Base-by-base conservation (phyloP, 352 stramenopile species). In the Elongisporangium anandrum region DNA sequence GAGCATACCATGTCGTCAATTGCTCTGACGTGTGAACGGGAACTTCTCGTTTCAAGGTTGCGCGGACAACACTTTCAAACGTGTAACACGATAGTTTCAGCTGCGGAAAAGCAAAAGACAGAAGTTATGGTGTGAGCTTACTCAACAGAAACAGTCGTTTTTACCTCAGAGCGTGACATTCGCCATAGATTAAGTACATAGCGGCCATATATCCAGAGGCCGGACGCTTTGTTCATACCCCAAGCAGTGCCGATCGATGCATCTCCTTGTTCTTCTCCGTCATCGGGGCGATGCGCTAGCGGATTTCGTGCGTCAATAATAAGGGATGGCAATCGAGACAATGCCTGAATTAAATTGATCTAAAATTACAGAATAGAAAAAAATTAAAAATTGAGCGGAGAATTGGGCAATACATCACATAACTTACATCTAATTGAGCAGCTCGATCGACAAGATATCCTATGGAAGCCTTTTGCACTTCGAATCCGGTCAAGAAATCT, bases 151-250 rank as follows among this genome's bases (percentile, higher is more conserved):
- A 10, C 9, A 23, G 22, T 20, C 45, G 15, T 4, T 23, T 19
- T 20, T 65, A 94, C 83, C 74, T 95, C 86, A 17, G 86, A 95
- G 39, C 84, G 75, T 19, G 83, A 75, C 60, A 93, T 87, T 51
- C 91, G 77, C 94, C 94, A 98, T n/a, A 97, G 60, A 68, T 98
- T 98, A 2, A 98, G 62, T 51, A 98, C 81, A 54, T 94, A 88
- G 13, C 94, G 77, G 0, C 92, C 92, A 47, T 93, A 84, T 39
- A 98, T 72, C 87, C 88, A 97, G 38, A 97, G 61, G 0, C 91
- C 90, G 16, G 87, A 86, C 13, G 87, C 83, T 56, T 94, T 95
- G 24, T 80, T 90, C 22, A 92, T 72, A 41, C 83, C 83, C 79
- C 84, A 93, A 1, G 61, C 72, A 26, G 82, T 90, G n/a, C 82